phyloP scores from a whole-genome alignment of 140 eudicot species.

The Stevia rebaudiana region DNA sequence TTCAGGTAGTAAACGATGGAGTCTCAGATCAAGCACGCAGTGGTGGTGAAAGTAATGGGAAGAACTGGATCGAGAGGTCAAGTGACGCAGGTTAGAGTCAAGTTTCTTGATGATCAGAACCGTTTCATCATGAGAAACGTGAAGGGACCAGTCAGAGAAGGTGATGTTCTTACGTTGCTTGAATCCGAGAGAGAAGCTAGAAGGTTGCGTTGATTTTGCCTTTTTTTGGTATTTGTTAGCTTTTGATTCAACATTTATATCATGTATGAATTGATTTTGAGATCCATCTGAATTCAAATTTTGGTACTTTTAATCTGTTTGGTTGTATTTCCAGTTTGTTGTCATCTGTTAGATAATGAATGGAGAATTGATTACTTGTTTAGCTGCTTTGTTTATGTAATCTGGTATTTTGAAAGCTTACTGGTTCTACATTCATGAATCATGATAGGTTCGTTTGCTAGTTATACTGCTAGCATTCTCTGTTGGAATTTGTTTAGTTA shows the following conservation, averaged over 20 bases:
- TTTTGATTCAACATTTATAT: neutral
- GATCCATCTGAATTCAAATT: neutral
- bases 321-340: no score
- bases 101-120: slow-evolving; percentile 43
- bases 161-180: slow-evolving; percentile 46
- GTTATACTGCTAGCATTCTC: no score
- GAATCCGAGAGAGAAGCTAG: slow-evolving; percentile 53
- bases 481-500: no score
- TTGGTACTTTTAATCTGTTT: slow-evolving; percentile 3
- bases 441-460: no score
- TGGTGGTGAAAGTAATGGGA: slow-evolving; percentile 48
- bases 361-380: no score
- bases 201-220: slow-evolving; percentile 35
- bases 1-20: slow-evolving; percentile 29
- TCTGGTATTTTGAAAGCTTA: no score
- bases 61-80: slow-evolving; percentile 52
- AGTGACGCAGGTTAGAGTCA: slow-evolving; percentile 46
- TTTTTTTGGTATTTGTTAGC: neutral
- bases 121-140: slow-evolving; percentile 45
- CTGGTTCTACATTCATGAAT: no score
- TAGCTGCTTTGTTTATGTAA: no score
- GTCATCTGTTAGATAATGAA: no score
- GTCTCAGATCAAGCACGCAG: slow-evolving; percentile 39
- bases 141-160: slow-evolving; percentile 46
- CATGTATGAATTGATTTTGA: neutral